phyloP scores from a whole-genome alignment of 2,329 filamentous ascomycete species.

The Torrubiella hemipterigena region DNA sequence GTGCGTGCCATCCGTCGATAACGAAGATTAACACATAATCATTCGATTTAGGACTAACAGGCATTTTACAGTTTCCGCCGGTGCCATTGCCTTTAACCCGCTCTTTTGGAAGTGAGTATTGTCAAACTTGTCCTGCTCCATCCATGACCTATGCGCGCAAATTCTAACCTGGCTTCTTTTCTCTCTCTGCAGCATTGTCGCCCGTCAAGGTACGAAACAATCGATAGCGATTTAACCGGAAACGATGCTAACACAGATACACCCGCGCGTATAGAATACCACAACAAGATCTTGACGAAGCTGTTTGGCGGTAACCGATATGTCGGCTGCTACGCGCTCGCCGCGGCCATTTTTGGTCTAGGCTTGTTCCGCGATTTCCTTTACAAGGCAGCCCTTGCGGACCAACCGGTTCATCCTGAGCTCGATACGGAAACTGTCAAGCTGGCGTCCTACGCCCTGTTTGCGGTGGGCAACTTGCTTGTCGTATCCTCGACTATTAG shows the following conservation, averaged over 20 bases:
- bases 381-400: conserved; percentile 72
- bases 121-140: conserved; percentile 4
- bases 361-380: conserved; percentile 80
- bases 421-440: conserved; percentile 49
- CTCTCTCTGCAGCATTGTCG: conserved; percentile 52
- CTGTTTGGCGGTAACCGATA: conserved; percentile 69
- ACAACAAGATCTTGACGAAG: conserved; percentile 77
- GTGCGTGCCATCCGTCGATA: conserved; percentile 32
- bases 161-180: conserved; percentile 18
- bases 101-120: conserved; percentile 94
- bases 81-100: conserved; percentile 84
- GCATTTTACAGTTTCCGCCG: conserved; percentile 57
- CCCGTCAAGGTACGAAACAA: conserved; percentile 60
- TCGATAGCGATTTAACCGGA: conserved; percentile 3
- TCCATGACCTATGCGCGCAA: conserved; percentile 2
- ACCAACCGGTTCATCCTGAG: conserved; percentile 62
- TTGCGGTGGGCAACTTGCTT: conserved; percentile 67
- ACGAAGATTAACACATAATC: not conserved
- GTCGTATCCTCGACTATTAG: conserved; percentile 85
- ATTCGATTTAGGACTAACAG: conserved; percentile 10
- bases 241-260: conserved; percentile 8
- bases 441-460: conserved; percentile 57
- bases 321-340: conserved; percentile 80
- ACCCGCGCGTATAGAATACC: conserved; percentile 65
- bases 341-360: conserved; percentile 78